A percentile compares a stretch with the other conserved stretches of the same genome.
Conservation (phyloP, 73 alveolate genomes). For the Uronychia binucleata region DNA sequence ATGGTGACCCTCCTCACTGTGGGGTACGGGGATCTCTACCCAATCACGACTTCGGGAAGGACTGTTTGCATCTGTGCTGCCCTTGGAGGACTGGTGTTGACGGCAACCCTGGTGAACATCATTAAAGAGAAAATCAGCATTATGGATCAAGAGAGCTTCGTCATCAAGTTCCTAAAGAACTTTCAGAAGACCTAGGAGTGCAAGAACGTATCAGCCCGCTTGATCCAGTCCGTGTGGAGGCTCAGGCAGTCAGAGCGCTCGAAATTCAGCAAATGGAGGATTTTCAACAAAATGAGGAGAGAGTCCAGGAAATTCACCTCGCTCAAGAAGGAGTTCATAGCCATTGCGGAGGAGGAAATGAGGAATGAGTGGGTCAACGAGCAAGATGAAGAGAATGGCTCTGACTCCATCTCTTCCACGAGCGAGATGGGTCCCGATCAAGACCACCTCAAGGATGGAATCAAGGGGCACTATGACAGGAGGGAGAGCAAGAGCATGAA, state of each 20-base stretch:
- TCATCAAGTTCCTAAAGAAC: background rate
- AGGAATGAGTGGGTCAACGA: too few species aligned
- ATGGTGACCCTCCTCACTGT: background rate
- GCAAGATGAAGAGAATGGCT: too few species aligned
- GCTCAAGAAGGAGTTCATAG: too few species aligned
- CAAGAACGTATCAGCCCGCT: background rate
- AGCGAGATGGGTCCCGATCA: too few species aligned
- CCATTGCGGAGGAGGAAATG: too few species aligned
- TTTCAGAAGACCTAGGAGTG: background rate
- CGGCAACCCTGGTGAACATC: background rate
- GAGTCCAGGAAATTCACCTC: too few species aligned
- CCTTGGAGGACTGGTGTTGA: background rate
- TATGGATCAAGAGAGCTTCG: background rate
- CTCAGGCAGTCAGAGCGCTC: background rate
- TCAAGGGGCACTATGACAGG: too few species aligned
- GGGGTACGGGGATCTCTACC: conserved; percentile 15
- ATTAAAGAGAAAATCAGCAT: background rate
- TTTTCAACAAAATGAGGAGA: too few species aligned
- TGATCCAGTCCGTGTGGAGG: background rate
- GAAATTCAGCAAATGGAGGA: too few species aligned
- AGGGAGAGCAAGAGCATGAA: too few species aligned
- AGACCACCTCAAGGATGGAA: too few species aligned
- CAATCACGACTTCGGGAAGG: background rate
- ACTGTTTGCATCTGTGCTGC: background rate
- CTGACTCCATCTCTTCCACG: too few species aligned